Percentiles rank a stretch among this genome's conserved stretches.
Evolutionary conservation across 805 yeast genomes (phyloP).

Genomic region (Candida peoriensis): DNA sequence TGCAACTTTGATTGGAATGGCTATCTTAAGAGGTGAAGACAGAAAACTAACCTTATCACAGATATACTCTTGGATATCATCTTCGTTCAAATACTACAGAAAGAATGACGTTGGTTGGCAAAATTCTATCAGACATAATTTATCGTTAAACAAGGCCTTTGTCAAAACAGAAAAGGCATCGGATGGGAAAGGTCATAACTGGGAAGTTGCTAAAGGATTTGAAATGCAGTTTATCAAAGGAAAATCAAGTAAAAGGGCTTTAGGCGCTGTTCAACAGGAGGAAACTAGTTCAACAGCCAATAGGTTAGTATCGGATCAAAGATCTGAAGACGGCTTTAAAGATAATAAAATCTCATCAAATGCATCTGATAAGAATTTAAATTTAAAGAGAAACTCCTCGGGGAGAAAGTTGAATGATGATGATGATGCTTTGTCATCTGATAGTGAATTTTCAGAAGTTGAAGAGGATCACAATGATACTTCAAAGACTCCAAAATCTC

Average conservation of each 20-base stretch:
- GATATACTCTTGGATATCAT: slow-evolving; percentile 88
- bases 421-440: too few relatives aligned
- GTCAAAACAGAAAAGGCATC: slow-evolving; percentile 86
- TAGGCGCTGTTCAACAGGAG: slow-evolving; percentile 7
- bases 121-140: slow-evolving; percentile 91
- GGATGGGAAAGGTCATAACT: slow-evolving; percentile 82
- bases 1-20: slow-evolving; percentile 91
- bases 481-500: slow-evolving; percentile 20
- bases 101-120: slow-evolving; percentile 95
- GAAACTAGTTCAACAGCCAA: slow-evolving; percentile 3
- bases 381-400: too few relatives aligned
- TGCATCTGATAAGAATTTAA: too few relatives aligned
- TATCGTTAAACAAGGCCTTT: slow-evolving; percentile 90
- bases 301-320: neutral
- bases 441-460: slow-evolving; percentile 11
- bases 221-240: slow-evolving; percentile 76
- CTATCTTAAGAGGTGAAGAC: slow-evolving; percentile 74
- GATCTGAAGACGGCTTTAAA: neutral
- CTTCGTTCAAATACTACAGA: slow-evolving; percentile 77
- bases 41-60: slow-evolving; percentile 73
- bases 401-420: too few relatives aligned
- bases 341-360: too few relatives aligned
- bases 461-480: slow-evolving; percentile 13
- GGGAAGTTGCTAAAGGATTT: slow-evolving; percentile 83
- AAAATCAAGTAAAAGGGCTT: slow-evolving; percentile 38